Evolutionary conservation across 176 grass and related monocot species (phyloP).

Genomic region (Poa pratensis): DNA sequence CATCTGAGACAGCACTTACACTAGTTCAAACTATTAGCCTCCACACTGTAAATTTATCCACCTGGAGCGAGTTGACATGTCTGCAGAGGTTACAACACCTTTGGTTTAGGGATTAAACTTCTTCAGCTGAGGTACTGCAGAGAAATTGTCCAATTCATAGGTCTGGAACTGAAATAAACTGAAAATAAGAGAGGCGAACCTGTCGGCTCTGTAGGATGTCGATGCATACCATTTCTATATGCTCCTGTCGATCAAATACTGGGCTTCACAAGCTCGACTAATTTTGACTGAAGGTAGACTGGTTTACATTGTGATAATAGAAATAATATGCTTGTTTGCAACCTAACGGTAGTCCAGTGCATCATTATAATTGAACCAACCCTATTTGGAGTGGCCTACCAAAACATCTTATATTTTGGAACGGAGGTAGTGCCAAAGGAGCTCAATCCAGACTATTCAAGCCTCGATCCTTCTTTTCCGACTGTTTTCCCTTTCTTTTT

Average conservation of each 20-base stretch:
- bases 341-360: background rate
- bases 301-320: slow-evolving; percentile 16
- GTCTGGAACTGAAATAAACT: slow-evolving; percentile 37
- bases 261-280: slow-evolving; percentile 9
- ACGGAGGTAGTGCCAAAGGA: background rate
- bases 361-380: background rate
- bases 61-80: slow-evolving; percentile 29
- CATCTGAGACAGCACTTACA: slow-evolving; percentile 24
- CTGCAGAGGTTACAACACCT: slow-evolving; percentile 32
- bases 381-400: background rate
- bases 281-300: slow-evolving; percentile 29
- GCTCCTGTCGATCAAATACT: slow-evolving; percentile 26
- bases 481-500: background rate
- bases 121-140: slow-evolving; percentile 6
- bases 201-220: background rate
- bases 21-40: slow-evolving; percentile 6
- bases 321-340: background rate
- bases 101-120: slow-evolving; percentile 27
- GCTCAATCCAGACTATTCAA: background rate
- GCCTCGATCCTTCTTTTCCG: background rate
- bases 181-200: slow-evolving; percentile 35
- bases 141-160: background rate
- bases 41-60: slow-evolving; percentile 45
- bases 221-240: slow-evolving; percentile 10
- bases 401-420: too few species aligned